A percentile compares a stretch with the other conserved stretches of the same genome.
These are phyloP conservation scores for Atkinsonella texensis DNA, from an alignment of 2,329 filamentous ascomycete species.

Conservation along the genomic window DNA sequence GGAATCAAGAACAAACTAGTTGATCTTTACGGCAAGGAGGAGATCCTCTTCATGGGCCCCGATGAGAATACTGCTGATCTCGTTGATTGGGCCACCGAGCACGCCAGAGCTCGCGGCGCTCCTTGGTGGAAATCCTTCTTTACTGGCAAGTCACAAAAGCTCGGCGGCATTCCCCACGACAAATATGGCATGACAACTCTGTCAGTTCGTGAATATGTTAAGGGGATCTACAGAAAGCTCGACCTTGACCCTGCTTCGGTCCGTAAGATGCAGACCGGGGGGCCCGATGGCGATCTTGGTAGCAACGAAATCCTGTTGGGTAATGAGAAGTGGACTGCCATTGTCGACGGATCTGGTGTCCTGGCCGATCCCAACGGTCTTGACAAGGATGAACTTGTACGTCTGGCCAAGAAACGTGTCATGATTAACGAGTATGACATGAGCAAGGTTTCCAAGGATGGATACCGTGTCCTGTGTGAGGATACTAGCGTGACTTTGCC, in stretches of 20 bases:
- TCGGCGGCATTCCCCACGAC: slow-evolving; percentile 95
- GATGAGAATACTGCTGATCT: slow-evolving; percentile 98
- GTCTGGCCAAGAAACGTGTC: slow-evolving; percentile 70
- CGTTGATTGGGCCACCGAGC: slow-evolving; percentile 97
- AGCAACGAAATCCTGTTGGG: slow-evolving; percentile 96
- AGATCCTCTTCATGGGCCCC: slow-evolving; percentile 97
- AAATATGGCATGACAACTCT: slow-evolving; percentile 95
- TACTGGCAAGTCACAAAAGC: slow-evolving; percentile 91
- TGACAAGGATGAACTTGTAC: slow-evolving; percentile 68
- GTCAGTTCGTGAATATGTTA: slow-evolving; percentile 89
- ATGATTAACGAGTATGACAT: slow-evolving; percentile 87
- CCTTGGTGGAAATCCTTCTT: slow-evolving; percentile 99
- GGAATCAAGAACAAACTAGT: slow-evolving; percentile 99
- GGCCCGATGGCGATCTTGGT: slow-evolving; percentile 89
- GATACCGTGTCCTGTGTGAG: slow-evolving; percentile 86
- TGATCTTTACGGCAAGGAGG: slow-evolving; percentile 85
- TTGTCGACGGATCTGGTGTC: slow-evolving; percentile 94
- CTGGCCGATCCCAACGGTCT: slow-evolving; percentile 87
- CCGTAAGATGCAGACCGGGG: slow-evolving; percentile 92
- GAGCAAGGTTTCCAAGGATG: slow-evolving; percentile 73
- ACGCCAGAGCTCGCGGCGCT: slow-evolving; percentile 74
- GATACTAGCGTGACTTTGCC: slow-evolving; percentile 84
- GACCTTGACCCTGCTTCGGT: slow-evolving; percentile 76
- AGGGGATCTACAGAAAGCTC: slow-evolving; percentile 94
- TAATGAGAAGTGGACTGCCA: slow-evolving; percentile 88